These are phyloP conservation scores for Zopfia rhizophila DNA, from an alignment of 2,329 filamentous ascomycete species.

Conservation along the genomic window DNA sequence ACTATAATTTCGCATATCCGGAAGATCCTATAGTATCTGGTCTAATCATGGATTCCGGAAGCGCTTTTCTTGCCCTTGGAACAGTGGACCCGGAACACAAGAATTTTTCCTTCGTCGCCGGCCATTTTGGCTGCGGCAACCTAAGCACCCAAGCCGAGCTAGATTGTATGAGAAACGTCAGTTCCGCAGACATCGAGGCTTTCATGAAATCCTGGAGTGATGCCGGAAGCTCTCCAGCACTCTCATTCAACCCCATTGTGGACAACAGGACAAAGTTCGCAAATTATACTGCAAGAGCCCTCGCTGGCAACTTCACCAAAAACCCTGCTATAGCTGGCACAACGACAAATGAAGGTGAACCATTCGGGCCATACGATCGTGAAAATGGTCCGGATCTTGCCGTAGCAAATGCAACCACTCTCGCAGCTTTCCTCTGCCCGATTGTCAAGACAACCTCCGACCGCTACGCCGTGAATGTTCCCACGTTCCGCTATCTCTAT, in stretches of 20 bases:
- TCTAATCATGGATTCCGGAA: constrained; percentile 57
- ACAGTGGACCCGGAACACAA: constrained; percentile 35
- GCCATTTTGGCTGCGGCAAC: constrained; percentile 46
- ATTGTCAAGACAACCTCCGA: constrained; percentile 36
- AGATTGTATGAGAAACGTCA: constrained; percentile 49
- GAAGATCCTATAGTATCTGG: constrained; percentile 58
- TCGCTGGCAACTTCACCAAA: constrained; percentile 38
- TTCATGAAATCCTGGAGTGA: constrained; percentile 45
- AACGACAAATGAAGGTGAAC: constrained; percentile 45
- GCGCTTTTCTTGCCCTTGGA: constrained; percentile 18
- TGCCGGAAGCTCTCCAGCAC: constrained; percentile 32
- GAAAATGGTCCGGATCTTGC: constrained; percentile 37
- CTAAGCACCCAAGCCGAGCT: constrained; percentile 38
- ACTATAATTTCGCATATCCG: constrained; percentile 56
- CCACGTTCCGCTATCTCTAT: constrained; percentile 52
- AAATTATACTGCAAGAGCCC: constrained; percentile 46
- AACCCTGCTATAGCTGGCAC: constrained; percentile 52
- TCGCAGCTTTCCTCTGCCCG: constrained; percentile 43
- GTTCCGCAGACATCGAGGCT: constrained; percentile 38
- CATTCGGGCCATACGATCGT: constrained; percentile 46
- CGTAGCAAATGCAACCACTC: constrained; percentile 30
- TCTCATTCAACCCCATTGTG: constrained; percentile 40
- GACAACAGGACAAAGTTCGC: constrained; percentile 47
- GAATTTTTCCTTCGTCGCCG: constrained; percentile 53
- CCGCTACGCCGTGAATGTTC: constrained; percentile 33